Conservation (phyloP, 306 rosid species). For the Corylus avellana region DNA sequence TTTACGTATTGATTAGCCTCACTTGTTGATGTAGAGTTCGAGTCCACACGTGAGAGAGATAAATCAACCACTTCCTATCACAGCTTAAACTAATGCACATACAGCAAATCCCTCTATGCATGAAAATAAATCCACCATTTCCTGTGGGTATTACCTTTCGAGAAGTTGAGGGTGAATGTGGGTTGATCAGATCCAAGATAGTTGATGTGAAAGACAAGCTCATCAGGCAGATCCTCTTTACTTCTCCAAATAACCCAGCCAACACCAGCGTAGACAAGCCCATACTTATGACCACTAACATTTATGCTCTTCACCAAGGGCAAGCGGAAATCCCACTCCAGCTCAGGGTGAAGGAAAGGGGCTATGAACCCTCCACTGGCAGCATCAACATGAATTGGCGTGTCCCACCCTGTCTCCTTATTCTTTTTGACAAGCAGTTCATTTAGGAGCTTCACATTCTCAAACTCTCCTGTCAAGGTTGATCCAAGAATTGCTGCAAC, state of each 20-base stretch:
- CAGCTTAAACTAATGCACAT: background rate
- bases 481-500: slow-evolving; percentile 96
- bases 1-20: too few species aligned
- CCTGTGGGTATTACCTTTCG: slow-evolving; percentile 37
- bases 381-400: slow-evolving; percentile 60
- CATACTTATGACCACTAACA: slow-evolving; percentile 62
- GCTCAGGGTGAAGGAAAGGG: slow-evolving; percentile 49
- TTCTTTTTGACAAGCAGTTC: slow-evolving; percentile 71
- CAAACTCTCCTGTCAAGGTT: slow-evolving; percentile 87
- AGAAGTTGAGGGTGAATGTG: slow-evolving; percentile 61
- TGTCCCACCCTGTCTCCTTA: slow-evolving; percentile 66
- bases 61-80: too few species aligned
- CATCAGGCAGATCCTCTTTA: slow-evolving; percentile 54
- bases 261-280: slow-evolving; percentile 58
- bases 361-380: slow-evolving; percentile 64
- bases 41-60: too few species aligned
- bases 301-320: slow-evolving; percentile 57
- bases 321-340: slow-evolving; percentile 55
- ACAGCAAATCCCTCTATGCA: background rate
- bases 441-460: slow-evolving; percentile 78
- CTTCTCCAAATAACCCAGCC: slow-evolving; percentile 65
- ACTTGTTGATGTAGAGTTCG: too few species aligned
- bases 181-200: slow-evolving; percentile 67
- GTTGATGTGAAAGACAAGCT: slow-evolving; percentile 54
- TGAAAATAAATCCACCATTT: background rate